Base-by-base conservation (phyloP, 192 early-diverging fungal species). In the Coemansia sp. region DNA sequence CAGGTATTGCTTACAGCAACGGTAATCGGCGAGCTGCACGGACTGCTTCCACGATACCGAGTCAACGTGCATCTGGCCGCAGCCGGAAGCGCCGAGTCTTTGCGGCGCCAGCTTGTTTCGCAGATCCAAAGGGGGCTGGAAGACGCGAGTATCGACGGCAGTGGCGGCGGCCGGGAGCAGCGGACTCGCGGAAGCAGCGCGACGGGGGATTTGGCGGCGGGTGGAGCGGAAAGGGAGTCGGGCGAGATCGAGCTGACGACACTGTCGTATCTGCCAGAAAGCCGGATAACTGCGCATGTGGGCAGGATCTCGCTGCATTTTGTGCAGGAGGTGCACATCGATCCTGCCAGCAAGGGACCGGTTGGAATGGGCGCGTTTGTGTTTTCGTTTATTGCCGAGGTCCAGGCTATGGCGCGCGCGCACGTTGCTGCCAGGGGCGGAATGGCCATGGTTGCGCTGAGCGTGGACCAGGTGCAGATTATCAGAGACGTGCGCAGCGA, bases 251-350 rank as follows among this genome's bases (percentile, higher is more conserved):
- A 90, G 47, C 85, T 92, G 58, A 86, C 88, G 1, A 86, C 89
- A 0, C 65, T 90, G 6, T 84, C 86, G 39, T 85, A 81, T 51
- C 70, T 93, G 28, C 91, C 89, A 3, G 63, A 71, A 30, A 67
- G 72, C 0, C 66, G 63, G 1, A 77, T 86, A 22, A 74, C 74
- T 10, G 74, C 78, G 10, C 82, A 87, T 53, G 71, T 92, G 23
- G 91, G 91, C 24, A 85, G 88, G 11, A 69, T 93, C 0, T 88
- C 88, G 0, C 76, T 93, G 11, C 91, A 93, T 61, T 93, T 93
- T 79, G 87, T 93, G 35, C 90, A 91, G 48, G 91, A 93, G 58
- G 78, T 62, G 55, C 45, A 68, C 74, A 48, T 54, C 61, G 47
- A 82, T 69, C 54, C 60, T 28, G 52, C 25, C 16, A 60, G 60